Conservation (phyloP, 768 basidiomycete genomes). For the Psilocybe sp. region DNA sequence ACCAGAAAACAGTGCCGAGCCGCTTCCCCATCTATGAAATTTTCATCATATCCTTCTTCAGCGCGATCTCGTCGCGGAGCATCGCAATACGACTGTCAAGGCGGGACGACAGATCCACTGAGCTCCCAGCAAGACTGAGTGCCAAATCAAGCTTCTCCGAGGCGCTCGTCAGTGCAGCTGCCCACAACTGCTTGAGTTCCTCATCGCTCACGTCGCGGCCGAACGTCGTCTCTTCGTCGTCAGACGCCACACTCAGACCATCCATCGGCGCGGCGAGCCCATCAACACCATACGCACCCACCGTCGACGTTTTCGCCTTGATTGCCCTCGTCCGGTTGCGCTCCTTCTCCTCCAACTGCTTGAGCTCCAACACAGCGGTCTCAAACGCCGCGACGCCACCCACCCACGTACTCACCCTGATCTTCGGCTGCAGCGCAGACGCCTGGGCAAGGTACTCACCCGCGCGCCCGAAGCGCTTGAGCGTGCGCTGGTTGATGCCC, state of each 20-base stretch:
- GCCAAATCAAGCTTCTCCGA: conserved; percentile 51
- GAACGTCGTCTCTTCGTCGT: too few relatives aligned
- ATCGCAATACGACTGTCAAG: conserved; percentile 69
- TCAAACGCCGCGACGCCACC: conserved; percentile 67
- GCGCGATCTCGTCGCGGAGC: conserved; percentile 66
- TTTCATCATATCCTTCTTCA: conserved; percentile 52
- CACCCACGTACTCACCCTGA: conserved; percentile 66
- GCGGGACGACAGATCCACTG: conserved; percentile 63
- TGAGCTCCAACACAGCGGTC: conserved; percentile 66
- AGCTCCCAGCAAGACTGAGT: conserved; percentile 44
- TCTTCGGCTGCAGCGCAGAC: conserved; percentile 31
- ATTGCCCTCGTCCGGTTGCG: conserved; percentile 6
- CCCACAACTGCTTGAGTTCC: conserved; percentile 44
- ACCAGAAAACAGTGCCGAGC: too few relatives aligned
- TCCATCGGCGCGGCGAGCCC: neutral
- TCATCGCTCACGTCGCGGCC: neutral
- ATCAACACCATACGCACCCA: neutral
- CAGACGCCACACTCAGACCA: neutral
- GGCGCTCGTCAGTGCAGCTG: conserved; percentile 42
- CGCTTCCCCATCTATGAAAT: conserved; percentile 1
- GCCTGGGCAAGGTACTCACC: conserved; percentile 55
- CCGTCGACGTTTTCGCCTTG: neutral
- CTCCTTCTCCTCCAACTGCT: conserved; percentile 42
- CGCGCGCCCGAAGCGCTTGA: conserved; percentile 40
- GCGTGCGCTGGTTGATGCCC: conserved; percentile 62